These are phyloP conservation scores for Hypholoma fasciculare DNA, from an alignment of 768 basidiomycete genomes.

Conservation along the genomic window DNA sequence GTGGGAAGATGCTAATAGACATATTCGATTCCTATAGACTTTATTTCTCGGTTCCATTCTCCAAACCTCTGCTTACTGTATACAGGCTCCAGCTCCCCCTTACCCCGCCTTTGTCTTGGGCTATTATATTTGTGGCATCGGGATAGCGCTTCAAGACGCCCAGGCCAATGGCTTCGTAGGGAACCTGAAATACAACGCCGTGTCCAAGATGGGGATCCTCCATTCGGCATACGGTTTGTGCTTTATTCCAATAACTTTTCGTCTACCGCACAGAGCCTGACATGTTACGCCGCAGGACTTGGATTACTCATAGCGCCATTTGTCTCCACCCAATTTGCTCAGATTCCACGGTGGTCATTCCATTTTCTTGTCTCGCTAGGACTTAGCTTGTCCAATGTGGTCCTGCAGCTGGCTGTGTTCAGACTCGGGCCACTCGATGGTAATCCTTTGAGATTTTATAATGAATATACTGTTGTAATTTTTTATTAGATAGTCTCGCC, in stretches of 20 bases:
- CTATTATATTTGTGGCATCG: constrained; percentile 42
- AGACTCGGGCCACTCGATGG: constrained; percentile 67
- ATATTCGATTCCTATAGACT: constrained; percentile 10
- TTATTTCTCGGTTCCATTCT: constrained; percentile 40
- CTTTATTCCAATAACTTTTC: constrained; percentile 81
- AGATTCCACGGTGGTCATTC: constrained; percentile 65
- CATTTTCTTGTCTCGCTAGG: constrained; percentile 74
- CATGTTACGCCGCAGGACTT: constrained; percentile 37
- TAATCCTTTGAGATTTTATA: constrained; percentile 18
- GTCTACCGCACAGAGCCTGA: too few species aligned
- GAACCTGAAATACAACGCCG: constrained; percentile 49
- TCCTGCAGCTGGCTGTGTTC: constrained; percentile 57
- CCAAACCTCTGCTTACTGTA: constrained; percentile 53
- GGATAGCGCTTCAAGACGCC: constrained; percentile 56
- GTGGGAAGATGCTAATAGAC: neutral
- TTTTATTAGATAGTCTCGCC: constrained; percentile 46
- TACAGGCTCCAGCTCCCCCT: constrained; percentile 57
- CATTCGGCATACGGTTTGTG: constrained; percentile 57
- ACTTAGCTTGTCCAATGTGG: constrained; percentile 55
- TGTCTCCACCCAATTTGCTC: constrained; percentile 77
- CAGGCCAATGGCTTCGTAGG: constrained; percentile 75
- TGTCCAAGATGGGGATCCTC: constrained; percentile 60
- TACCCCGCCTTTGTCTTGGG: constrained; percentile 63
- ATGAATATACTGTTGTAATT: neutral
- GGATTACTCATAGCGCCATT: constrained; percentile 70